Conservation (phyloP, 192 early-diverging fungal genomes). For the Entomortierella lignicola region DNA sequence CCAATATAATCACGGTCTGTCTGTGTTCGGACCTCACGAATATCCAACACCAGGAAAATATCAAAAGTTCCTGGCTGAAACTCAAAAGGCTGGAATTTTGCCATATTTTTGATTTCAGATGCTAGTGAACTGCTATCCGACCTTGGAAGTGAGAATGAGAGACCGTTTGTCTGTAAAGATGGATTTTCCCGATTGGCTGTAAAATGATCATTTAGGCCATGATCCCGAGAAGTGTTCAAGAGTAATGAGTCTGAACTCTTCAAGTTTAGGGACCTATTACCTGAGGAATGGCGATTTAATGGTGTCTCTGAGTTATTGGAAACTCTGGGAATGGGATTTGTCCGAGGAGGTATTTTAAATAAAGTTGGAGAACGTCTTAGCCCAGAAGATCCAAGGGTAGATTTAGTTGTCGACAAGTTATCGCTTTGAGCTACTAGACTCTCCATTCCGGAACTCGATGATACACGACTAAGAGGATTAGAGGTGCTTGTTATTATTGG, state of each 20-base stretch:
- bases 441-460: neutral
- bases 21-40: conserved; percentile 78
- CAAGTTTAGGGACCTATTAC: neutral
- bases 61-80: conserved; percentile 66
- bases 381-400: too few species aligned
- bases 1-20: conserved; percentile 81
- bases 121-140: neutral
- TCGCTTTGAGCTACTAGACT: too few species aligned
- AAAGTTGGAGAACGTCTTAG: too few species aligned
- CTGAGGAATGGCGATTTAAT: neutral
- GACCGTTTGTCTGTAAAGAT: conserved; percentile 6
- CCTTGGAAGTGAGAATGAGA: neutral
- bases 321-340: too few species aligned
- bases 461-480: neutral
- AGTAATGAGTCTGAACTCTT: neutral
- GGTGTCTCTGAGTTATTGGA: too few species aligned
- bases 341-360: too few species aligned
- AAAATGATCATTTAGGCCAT: too few species aligned
- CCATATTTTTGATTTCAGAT: conserved; percentile 7
- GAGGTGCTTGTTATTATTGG: neutral
- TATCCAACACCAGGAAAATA: conserved; percentile 82
- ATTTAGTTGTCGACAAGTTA: too few species aligned
- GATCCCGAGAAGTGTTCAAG: neutral
- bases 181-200: too few species aligned
- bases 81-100: conserved; percentile 32